phyloP scores from a whole-genome alignment of 1,284 basidiomycete species.

The Sphagnurus paluster region DNA sequence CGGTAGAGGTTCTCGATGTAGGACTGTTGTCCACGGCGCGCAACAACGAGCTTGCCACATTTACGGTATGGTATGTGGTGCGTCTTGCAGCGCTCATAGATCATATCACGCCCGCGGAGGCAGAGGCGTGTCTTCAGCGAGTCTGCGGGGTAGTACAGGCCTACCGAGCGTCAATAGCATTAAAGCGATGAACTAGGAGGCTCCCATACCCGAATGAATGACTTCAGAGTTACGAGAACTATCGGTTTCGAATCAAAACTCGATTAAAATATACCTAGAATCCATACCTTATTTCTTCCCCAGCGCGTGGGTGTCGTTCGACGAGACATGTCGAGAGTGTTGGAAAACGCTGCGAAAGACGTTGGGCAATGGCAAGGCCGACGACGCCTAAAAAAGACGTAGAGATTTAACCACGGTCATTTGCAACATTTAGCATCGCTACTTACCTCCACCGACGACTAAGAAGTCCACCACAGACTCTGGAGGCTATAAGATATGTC shows the following conservation, averaged over 20 bases:
- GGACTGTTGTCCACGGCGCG: conserved; percentile 57
- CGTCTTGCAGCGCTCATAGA: conserved; percentile 79
- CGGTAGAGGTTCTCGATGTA: conserved; percentile 73
- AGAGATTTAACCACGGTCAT: background rate
- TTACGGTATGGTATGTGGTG: conserved; percentile 71
- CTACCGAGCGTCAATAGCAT: conserved; percentile 32
- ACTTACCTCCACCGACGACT: conserved; percentile 84
- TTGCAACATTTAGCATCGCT: background rate
- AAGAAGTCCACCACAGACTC: conserved; percentile 84
- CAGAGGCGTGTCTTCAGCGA: conserved; percentile 90
- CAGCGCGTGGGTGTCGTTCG: conserved; percentile 74
- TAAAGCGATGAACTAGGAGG: background rate
- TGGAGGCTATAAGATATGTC: no score
- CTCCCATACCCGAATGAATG: conserved; percentile 87
- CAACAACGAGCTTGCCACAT: conserved; percentile 89
- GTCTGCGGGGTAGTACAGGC: conserved; percentile 79
- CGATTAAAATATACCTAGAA: background rate
- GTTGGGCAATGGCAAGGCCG: conserved; percentile 85
- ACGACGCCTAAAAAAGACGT: conserved; percentile 63
- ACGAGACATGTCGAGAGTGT: conserved; percentile 81
- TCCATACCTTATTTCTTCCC: conserved; percentile 81
- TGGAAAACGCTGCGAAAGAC: conserved; percentile 68
- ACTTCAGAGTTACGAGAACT: conserved; percentile 97
- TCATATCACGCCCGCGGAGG: conserved; percentile 81
- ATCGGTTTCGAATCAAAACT: conserved; percentile 5